phyloP scores from a whole-genome alignment of 75 land plant species.

The Azolla pinnata region DNA sequence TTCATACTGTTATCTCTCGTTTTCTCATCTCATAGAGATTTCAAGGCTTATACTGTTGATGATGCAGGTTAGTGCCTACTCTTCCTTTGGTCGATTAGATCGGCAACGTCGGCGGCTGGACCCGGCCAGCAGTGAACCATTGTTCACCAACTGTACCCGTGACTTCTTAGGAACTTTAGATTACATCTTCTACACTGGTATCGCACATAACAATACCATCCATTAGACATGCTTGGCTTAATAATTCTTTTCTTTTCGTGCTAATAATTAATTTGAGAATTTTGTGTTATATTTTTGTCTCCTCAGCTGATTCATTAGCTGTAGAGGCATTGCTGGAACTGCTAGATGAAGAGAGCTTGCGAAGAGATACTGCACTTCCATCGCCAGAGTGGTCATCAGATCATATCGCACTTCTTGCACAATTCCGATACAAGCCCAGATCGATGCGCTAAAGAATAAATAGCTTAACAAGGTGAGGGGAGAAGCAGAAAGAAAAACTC shows the following conservation, averaged over 20 bases:
- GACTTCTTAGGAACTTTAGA: constrained; percentile 94
- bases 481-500: not conserved
- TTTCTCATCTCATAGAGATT: too few relatives aligned
- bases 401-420: constrained; percentile 88
- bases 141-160: constrained; percentile 88
- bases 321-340: constrained; percentile 88
- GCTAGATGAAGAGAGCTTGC: constrained; percentile 82
- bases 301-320: constrained; percentile 70
- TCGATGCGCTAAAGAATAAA: constrained; percentile 15
- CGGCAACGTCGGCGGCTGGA: constrained; percentile 72
- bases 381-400: constrained; percentile 99
- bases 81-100: constrained; percentile 63
- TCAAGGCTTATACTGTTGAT: too few relatives aligned
- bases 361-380: constrained; percentile 94
- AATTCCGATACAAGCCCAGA: constrained; percentile 67
- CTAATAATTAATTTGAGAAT: not conserved
- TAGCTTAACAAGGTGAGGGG: not conserved
- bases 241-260: not conserved
- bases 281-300: not conserved
- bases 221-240: not conserved
- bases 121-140: constrained; percentile 66
- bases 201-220: not conserved
- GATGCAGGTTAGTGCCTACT: constrained; percentile 83
- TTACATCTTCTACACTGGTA: constrained; percentile 95
- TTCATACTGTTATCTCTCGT: too few relatives aligned